Evolutionary conservation across 225 moss, liverwort and hornwort species (phyloP).

Genomic region (Ulota crispa): DNA sequence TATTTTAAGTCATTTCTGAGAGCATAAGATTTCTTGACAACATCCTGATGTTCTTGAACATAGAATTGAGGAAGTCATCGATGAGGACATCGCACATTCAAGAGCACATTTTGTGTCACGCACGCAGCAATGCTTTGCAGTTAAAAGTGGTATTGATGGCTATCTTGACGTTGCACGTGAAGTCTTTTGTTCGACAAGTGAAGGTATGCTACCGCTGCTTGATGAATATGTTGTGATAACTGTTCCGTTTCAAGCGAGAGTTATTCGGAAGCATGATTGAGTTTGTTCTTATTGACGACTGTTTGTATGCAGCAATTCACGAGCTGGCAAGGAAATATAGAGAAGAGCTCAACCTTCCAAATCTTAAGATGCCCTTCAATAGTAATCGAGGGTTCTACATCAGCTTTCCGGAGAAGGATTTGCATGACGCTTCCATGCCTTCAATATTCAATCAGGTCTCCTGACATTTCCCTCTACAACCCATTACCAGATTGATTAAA

Average conservation of each 20-base stretch:
- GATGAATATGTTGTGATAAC: constrained; percentile 11
- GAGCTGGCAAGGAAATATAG: constrained; percentile 71
- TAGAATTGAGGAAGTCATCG: constrained; percentile 84
- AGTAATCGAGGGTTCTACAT: constrained; percentile 85
- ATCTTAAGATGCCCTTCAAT: constrained; percentile 78
- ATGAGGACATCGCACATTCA: constrained; percentile 63
- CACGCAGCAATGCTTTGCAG: constrained; percentile 89
- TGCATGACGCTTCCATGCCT: constrained; percentile 56
- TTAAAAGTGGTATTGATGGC: constrained; percentile 79
- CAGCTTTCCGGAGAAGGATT: constrained; percentile 64
- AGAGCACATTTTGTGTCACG: constrained; percentile 69
- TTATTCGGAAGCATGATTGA: constrained; percentile 13
- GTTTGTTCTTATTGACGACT: constrained; percentile 17
- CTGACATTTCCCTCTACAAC: background rate
- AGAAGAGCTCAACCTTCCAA: constrained; percentile 77
- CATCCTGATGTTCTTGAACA: constrained; percentile 21
- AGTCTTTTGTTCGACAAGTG: constrained; percentile 84
- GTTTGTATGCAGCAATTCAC: constrained; percentile 66
- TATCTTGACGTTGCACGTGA: constrained; percentile 83
- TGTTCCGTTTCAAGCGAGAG: constrained; percentile 10
- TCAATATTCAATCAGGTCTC: constrained; percentile 70
- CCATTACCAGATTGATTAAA: constrained; percentile 2
- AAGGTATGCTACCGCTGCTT: constrained; percentile 54
- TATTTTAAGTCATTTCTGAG: constrained; percentile 3
- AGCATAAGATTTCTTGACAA: constrained; percentile 11